Evolutionary conservation across 2,329 filamentous ascomycete genomes (phyloP), one percentile per base, ranked within the genome.

Genomic region (Aureobasidium sp.): DNA sequence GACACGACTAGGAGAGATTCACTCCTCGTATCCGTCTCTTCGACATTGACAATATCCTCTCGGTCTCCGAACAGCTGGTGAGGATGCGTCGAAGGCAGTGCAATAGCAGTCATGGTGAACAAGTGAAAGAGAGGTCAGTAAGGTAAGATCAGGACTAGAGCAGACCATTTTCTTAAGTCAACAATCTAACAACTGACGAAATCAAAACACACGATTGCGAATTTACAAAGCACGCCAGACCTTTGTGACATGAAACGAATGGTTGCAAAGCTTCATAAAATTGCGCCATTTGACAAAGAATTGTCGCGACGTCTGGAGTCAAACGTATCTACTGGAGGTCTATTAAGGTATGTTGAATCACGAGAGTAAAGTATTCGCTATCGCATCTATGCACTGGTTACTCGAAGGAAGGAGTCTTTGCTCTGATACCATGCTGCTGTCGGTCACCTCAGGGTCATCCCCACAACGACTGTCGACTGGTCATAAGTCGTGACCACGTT

Each of bases 321-420:
- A 7, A 9, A n/a, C 4, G 2, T n/a, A 7, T 25, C 11, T 4
- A 1, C 23, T 20, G n/a, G 6, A 7, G 1, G 7, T 4, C 23
- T 47, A 23, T 27, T 23, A 4, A 4, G 6, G 10, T 5, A n/a
- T 47, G 38, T 27, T 13, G 13, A 7, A 27, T 27, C 10, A 47
- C 23, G 20, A 25, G 9, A 8, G 23, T 4, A 51, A 10, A 31
- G 8, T 8, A 51, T 51, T n/a, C 3, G 11, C 3, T 33, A 4
- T n/a, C 6, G 16, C 13, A n/a, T n/a, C 9, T 10, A 25, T 11
- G 6, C 6, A n/a, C n/a, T 9, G 10, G 1, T 3, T 23, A 0
- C 18, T 33, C 13, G 8, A 15, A 23, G n/a, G 7, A 36, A 23
- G 5, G 29, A n/a, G 48, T n/a, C 10, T n/a, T 25, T 10, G 18